Conservation (phyloP, 345 rosid species). For the Aquilaria yunnanensis region DNA sequence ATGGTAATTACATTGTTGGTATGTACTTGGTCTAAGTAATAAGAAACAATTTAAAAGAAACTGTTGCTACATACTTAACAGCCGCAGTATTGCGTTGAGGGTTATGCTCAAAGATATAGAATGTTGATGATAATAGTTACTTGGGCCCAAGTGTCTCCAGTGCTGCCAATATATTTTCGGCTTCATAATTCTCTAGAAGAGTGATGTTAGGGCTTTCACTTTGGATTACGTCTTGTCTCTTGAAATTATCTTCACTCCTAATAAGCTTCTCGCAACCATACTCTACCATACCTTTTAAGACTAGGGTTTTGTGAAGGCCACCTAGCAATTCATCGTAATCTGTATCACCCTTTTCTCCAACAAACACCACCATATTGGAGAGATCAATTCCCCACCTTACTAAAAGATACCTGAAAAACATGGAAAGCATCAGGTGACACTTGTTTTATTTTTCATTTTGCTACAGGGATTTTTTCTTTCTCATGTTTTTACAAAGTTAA, state of each 20-base stretch:
- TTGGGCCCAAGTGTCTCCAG: conserved; percentile 42
- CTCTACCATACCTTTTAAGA: conserved; percentile 51
- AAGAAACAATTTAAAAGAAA: not conserved
- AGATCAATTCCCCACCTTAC: conserved; percentile 77
- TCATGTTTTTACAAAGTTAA: not conserved
- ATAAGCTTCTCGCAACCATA: conserved; percentile 58
- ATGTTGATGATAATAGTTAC: conserved; percentile 15
- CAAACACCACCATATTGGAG: conserved; percentile 48
- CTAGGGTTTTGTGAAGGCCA: conserved; percentile 65
- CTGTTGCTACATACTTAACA: not conserved
- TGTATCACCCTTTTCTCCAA: conserved; percentile 82
- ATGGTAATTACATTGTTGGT: conserved; percentile 9
- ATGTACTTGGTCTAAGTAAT: not conserved
- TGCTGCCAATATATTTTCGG: conserved; percentile 40
- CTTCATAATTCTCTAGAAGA: conserved; percentile 35
- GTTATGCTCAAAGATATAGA: not conserved
- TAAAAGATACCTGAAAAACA: conserved; percentile 64
- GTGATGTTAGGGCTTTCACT: conserved; percentile 40
- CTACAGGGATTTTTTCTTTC: too few relatives aligned
- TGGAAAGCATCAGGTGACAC: conserved; percentile 12
- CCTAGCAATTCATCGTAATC: conserved; percentile 64
- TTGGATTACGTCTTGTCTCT: conserved; percentile 49
- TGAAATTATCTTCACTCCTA: conserved; percentile 47
- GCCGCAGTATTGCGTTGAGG: conserved; percentile 7
- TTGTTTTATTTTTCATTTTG: not conserved